Evolutionary conservation across 2,329 filamentous ascomycete species (phyloP), one percentile per base, ranked within the genome.

Genomic region (Aureobasidium sp.): DNA sequence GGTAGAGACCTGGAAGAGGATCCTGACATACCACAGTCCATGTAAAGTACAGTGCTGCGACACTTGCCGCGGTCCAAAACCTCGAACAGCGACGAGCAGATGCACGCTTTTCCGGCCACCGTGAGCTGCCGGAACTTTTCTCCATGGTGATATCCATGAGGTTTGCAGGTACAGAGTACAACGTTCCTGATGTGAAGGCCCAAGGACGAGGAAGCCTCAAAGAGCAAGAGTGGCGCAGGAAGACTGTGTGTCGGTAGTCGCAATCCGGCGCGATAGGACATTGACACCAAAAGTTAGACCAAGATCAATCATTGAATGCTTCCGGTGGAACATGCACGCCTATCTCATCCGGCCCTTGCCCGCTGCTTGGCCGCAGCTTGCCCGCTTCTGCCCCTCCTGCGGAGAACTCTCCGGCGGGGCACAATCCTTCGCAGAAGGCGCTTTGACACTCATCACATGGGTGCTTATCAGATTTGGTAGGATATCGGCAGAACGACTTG

Each of bases 291-390:
- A 34, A 31, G 27, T 11, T 20, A 34, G 27, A 12, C 3, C 7
- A 17, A 11, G 17, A 48, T 48, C 41, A 8, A 15, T 5, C 29
- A 34, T 48, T 8, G 27, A 11, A 9, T 47, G 5, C 44, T 27
- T 22, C 44, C 44, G 25, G 14, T 39, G 17, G 8, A 15, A 12
- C 20, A 11, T 22, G 41, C 6, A 20, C n/a, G 25, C 25, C 45
- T 48, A 31, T 48, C 45, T 48, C 45, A 8, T 15, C 27, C 27
- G 45, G 12, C 8, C 1, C 49, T 52, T 52, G 49, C 11, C 49
- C 49, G 36, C 22, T 39, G 49, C 49, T 52, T 52, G 49, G 31
- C 49, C 49, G 49, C 15, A 11, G 49, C 49, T 52, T 52, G 49
- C n/a, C 49, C 49, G 49, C 8, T 3, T 20, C 11, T 11, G 49